These are phyloP conservation scores for Kockiozyma suomiensis DNA, from an alignment of 805 yeast genomes.

Conservation along the genomic window DNA sequence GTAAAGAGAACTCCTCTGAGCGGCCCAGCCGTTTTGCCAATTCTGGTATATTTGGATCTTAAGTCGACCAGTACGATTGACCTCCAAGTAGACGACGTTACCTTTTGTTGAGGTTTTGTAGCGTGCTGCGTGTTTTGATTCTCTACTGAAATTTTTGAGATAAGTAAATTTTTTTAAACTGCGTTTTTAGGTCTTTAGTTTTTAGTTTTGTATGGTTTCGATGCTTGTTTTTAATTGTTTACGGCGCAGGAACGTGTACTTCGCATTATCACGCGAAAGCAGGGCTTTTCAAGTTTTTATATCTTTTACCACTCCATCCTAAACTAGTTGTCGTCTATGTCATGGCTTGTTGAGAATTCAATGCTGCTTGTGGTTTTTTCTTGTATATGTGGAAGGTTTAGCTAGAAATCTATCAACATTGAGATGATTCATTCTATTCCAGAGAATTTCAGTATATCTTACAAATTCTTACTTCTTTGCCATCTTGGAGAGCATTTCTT, in stretches of 20 bases:
- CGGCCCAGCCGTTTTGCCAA: constrained; percentile 6
- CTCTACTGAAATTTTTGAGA: background rate
- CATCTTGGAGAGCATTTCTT: constrained; percentile 13
- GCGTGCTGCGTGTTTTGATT: background rate
- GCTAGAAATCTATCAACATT: background rate
- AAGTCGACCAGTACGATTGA: background rate
- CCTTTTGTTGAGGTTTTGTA: background rate
- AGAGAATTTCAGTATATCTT: too few relatives aligned
- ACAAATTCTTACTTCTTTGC: background rate
- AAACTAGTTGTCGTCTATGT: background rate
- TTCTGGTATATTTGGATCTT: constrained; percentile 6
- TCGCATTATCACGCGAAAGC: background rate
- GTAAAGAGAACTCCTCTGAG: constrained; percentile 20
- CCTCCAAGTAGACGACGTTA: background rate
- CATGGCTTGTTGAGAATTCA: background rate
- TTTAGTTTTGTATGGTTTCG: background rate
- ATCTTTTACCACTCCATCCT: background rate
- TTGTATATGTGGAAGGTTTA: background rate
- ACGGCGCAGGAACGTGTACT: constrained; percentile 7
- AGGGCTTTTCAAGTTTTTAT: background rate
- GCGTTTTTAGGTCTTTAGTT: background rate
- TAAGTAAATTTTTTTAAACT: background rate
- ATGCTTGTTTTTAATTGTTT: background rate
- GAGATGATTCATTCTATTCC: too few relatives aligned
- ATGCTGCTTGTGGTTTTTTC: background rate